phyloP scores from a whole-genome alignment of 208 protist genomes.

The Leishmania mexicana region DNA sequence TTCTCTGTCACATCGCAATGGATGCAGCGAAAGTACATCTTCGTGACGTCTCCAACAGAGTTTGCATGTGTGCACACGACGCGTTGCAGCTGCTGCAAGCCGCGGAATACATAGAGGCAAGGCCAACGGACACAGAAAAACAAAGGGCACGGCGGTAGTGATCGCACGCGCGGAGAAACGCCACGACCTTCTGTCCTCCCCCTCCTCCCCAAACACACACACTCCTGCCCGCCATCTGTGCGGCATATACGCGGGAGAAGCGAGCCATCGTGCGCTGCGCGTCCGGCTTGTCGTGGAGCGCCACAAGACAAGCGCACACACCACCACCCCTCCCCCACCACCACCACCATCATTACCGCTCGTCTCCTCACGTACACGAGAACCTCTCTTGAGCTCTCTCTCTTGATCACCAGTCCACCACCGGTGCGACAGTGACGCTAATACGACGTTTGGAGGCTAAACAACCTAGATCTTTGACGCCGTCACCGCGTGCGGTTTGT shows the following conservation, averaged over 20 bases:
- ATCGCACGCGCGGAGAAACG: neutral
- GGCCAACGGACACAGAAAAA: too few species aligned
- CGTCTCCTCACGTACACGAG: neutral
- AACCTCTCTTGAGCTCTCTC: neutral
- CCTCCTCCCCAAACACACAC: neutral
- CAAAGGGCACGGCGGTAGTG: neutral
- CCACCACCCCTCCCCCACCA: neutral
- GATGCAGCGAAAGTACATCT: neutral
- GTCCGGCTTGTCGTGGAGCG: neutral
- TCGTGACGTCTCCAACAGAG: neutral
- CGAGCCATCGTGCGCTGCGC: neutral
- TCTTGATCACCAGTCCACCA: neutral
- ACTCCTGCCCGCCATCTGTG: neutral
- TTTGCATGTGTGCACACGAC: neutral
- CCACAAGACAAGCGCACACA: neutral
- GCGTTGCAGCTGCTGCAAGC: neutral
- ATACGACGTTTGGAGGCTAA: neutral
- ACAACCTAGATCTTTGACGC: neutral
- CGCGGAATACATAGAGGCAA: neutral
- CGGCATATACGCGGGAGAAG: neutral
- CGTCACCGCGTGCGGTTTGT: neutral
- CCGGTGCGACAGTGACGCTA: neutral
- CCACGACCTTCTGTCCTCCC: neutral
- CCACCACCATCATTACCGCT: neutral
- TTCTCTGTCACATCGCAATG: neutral